Evolutionary conservation across 345 rosid species (phyloP), one percentile per base, ranked within the genome.

Genomic region (Acer campestre): DNA sequence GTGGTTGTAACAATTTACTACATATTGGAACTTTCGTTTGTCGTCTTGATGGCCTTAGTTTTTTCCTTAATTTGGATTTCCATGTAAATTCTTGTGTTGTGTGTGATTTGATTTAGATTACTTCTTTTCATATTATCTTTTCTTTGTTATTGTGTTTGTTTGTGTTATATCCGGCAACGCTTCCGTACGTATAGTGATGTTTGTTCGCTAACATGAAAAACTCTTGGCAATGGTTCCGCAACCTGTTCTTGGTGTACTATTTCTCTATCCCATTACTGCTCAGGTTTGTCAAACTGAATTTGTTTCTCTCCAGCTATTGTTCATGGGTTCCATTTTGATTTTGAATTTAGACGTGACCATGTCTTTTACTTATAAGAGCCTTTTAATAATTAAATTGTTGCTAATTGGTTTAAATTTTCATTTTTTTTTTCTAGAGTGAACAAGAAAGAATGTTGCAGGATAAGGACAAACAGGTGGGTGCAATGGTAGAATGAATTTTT

Each of bases 221-320:
- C 97, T 94, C 58, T 78, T 96, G 49, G 94, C 83, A 69, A 91
- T 91, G 94, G 98, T 96, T 79, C 98, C 97, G 0, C 84, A 92
- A 81, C 97, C 98, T 79, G 97, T 92, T 9, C 94, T 91, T 29
- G 99, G 97, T 55, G 99, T 96, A 62, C 86, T 96, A 74, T 92
- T 92, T 83, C 97, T 96, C 56, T 92, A 85, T 81, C 99, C 99
- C 9, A 14, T 94, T 74, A 94, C 98, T 27, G 67, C 86, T 20
- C 80, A 90, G 99, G 98, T 96, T 27, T 84, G 61, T 82, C 70
- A 29, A 31, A 18, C 61, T 16, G 40, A 38, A 20, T 11, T 48
- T 72, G 53, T 25, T 63, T 71, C 66, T 82, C 49, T 14, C n/a
- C 73, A 35, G 5, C 18, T 66, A 7, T 35, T 14, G 42, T 31